Conservation (phyloP, 2,329 filamentous ascomycete genomes). For the Trichoderma guizhouense region DNA sequence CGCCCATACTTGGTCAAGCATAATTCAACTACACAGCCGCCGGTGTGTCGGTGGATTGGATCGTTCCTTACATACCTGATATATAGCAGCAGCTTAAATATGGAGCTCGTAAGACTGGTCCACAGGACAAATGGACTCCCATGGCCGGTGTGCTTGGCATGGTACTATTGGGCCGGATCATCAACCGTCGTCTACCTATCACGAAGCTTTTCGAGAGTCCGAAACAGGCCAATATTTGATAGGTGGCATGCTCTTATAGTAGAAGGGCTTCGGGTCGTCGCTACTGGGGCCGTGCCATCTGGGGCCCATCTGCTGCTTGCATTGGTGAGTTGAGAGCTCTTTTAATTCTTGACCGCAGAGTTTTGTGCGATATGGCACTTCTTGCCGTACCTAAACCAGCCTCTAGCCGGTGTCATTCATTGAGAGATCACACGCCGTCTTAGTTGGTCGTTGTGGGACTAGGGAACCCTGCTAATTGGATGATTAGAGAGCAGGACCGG, state of each 20-base stretch:
- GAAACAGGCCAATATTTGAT: neutral
- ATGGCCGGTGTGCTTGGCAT: neutral
- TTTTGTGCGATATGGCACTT: no score
- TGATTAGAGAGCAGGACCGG: neutral
- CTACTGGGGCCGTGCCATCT: neutral
- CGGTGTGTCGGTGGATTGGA: neutral
- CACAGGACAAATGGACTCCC: neutral
- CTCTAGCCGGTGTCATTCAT: no score
- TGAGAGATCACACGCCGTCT: no score
- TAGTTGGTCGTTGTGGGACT: neutral
- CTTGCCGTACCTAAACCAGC: no score
- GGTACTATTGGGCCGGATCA: fast-evolving
- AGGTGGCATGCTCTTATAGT: neutral
- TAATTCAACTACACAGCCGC: neutral
- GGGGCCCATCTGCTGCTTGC: neutral
- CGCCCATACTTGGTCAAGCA: neutral
- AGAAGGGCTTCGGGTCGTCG: neutral
- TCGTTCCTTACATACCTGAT: neutral
- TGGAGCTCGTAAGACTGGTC: neutral
- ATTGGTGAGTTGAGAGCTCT: neutral
- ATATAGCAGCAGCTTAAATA: neutral
- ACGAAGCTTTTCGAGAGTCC: neutral
- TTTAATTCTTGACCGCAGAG: no score
- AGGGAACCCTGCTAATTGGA: neutral
- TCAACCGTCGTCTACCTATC: neutral